These are phyloP conservation scores for Elsinoe arachidis DNA, from an alignment of 2,329 filamentous ascomycete genomes.

Conservation along the genomic window DNA sequence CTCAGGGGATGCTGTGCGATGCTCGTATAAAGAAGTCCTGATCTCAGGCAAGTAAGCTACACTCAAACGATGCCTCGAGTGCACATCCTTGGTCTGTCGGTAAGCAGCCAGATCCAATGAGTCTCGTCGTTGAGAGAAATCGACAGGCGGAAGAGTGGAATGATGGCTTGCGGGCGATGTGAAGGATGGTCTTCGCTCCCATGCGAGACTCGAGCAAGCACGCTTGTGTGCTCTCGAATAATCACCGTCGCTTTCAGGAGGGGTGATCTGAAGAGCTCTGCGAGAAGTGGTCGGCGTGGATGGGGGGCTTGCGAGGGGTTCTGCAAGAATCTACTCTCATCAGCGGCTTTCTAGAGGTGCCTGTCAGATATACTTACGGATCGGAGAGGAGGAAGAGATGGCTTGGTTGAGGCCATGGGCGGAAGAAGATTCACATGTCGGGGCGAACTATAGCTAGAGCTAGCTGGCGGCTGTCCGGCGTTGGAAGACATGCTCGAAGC, in stretches of 20 bases:
- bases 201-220: constrained; percentile 9
- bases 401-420: constrained; percentile 4
- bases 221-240: constrained; percentile 11
- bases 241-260: constrained; percentile 1
- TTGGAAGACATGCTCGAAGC: neutral
- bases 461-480: neutral
- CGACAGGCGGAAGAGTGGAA: constrained; percentile 1
- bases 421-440: neutral
- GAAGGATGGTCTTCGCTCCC: constrained; percentile 9
- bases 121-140: constrained; percentile 8
- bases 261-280: neutral
- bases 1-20: constrained; percentile 6
- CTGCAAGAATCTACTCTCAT: neutral
- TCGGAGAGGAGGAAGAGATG: constrained; percentile 8
- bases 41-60: constrained; percentile 7
- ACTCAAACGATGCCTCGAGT: constrained; percentile 11
- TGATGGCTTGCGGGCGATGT: constrained; percentile 6
- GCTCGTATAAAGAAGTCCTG: neutral
- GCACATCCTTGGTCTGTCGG: constrained; percentile 7
- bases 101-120: constrained; percentile 5
- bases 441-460: constrained; percentile 1
- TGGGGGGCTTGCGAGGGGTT: constrained; percentile 8
- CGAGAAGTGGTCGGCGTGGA: constrained; percentile 2
- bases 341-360: neutral
- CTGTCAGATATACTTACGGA: neutral